Evolutionary conservation across 495 filamentous ascomycete species (phyloP).

Genomic region (Penicillium lagena): DNA sequence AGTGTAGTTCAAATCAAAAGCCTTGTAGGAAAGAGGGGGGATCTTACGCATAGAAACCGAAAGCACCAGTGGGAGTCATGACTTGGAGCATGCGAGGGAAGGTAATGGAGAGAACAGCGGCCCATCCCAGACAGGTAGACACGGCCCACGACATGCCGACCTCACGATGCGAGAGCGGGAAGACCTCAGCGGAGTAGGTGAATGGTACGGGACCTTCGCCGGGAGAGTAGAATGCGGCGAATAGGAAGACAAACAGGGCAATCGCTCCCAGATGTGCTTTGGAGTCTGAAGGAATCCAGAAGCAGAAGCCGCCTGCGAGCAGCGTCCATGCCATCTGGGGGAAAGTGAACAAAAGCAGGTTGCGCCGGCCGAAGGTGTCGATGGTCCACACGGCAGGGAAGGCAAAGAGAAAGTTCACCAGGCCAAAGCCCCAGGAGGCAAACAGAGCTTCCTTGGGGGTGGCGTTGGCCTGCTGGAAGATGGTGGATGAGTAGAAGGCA

Average conservation of each 20-base stretch:
- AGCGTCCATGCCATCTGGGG: conserved; percentile 81
- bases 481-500: conserved; percentile 74
- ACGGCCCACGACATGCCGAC: conserved; percentile 74
- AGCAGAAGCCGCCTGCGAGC: conserved; percentile 66
- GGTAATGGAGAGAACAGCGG: conserved; percentile 63
- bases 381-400: conserved; percentile 81
- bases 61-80: conserved; percentile 48
- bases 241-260: conserved; percentile 61
- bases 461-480: conserved; percentile 62
- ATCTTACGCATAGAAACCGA: conserved; percentile 43
- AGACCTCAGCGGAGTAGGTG: conserved; percentile 74
- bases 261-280: conserved; percentile 53
- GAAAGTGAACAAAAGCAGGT: conserved; percentile 77
- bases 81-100: conserved; percentile 59
- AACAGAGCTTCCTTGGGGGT: conserved; percentile 53
- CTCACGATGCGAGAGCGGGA: conserved; percentile 69
- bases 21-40: background rate
- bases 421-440: conserved; percentile 75
- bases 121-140: conserved; percentile 67
- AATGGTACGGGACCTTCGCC: conserved; percentile 69
- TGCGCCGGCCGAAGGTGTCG: conserved; percentile 75
- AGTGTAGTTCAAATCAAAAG: background rate
- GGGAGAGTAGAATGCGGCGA: conserved; percentile 62
- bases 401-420: conserved; percentile 78
- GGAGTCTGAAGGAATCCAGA: conserved; percentile 48